These are phyloP conservation scores for Cochlearia excelsa DNA, from an alignment of 345 rosid species.

Conservation along the genomic window DNA sequence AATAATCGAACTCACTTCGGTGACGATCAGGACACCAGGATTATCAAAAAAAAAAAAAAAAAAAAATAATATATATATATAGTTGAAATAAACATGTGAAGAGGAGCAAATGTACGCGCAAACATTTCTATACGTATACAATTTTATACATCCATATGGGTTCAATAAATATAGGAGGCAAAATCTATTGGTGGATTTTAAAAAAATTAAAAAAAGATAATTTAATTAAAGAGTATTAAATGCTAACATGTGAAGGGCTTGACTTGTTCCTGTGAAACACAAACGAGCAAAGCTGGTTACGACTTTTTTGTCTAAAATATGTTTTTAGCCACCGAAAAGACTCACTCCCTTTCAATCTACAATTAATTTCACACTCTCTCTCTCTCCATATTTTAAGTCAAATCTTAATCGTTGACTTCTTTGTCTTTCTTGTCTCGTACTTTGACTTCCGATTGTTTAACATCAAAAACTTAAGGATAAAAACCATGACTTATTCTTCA, in stretches of 20 bases:
- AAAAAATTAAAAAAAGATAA: not conserved
- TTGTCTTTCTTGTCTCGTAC: not conserved
- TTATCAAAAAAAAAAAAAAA: too few species aligned
- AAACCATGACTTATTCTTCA: too few species aligned
- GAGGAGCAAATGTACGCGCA: not conserved
- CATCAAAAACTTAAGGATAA: too few species aligned
- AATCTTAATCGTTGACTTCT: conserved; percentile 11
- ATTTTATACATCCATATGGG: conserved; percentile 1
- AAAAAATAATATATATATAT: too few species aligned
- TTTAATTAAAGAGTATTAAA: conserved; percentile 20
- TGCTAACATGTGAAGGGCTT: conserved; percentile 36
- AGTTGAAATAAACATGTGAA: conserved; percentile 10
- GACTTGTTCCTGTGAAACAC: conserved; percentile 29
- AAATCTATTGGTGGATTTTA: conserved; percentile 28
- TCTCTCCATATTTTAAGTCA: not conserved
- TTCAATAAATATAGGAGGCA: conserved; percentile 28
- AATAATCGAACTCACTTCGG: too few species aligned
- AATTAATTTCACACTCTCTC: conserved; percentile 21
- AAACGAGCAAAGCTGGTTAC: conserved; percentile 15
- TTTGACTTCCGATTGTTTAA: conserved; percentile 6
- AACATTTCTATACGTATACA: conserved; percentile 12
- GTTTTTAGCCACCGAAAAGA: conserved; percentile 27
- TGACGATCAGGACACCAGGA: too few species aligned
- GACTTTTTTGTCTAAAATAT: not conserved
- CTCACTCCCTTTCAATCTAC: conserved; percentile 12